These are phyloP conservation scores for Zostera marina DNA, from an alignment of 116 monocot species.

Conservation along the genomic window DNA sequence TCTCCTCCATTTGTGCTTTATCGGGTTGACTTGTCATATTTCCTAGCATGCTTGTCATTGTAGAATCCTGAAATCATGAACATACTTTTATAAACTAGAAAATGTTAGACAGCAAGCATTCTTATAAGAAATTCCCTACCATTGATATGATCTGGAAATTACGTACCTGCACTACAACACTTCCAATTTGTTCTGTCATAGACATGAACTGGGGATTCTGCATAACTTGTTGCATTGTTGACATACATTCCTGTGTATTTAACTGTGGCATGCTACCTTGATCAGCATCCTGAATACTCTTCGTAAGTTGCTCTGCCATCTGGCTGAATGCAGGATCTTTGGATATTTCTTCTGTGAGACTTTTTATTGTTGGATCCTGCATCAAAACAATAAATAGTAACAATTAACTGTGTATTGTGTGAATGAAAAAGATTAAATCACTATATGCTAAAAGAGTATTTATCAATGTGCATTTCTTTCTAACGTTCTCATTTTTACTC, in stretches of 20 bases:
- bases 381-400: too few species aligned
- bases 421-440: too few species aligned
- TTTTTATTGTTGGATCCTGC: slow-evolving; percentile 23
- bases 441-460: too few species aligned
- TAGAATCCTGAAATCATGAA: slow-evolving; percentile 13
- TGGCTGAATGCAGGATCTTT: slow-evolving; percentile 21
- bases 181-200: slow-evolving; percentile 21
- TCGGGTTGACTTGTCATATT: slow-evolving; percentile 15
- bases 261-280: slow-evolving; percentile 11
- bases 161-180: slow-evolving; percentile 19
- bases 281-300: slow-evolving; percentile 22
- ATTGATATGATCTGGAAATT: background rate
- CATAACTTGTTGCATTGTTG: slow-evolving; percentile 30
- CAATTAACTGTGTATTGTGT: too few species aligned
- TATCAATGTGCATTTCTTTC: too few species aligned
- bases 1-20: slow-evolving; percentile 17
- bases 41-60: slow-evolving; percentile 21
- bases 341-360: slow-evolving; percentile 20
- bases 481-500: too few species aligned
- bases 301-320: slow-evolving; percentile 26
- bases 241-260: slow-evolving; percentile 18
- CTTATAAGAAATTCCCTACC: too few species aligned
- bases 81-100: background rate
- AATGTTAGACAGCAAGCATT: too few species aligned
- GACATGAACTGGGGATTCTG: slow-evolving; percentile 28